phyloP scores from a whole-genome alignment of 768 basidiomycete genomes.

The Boletus tylopilopsis region DNA sequence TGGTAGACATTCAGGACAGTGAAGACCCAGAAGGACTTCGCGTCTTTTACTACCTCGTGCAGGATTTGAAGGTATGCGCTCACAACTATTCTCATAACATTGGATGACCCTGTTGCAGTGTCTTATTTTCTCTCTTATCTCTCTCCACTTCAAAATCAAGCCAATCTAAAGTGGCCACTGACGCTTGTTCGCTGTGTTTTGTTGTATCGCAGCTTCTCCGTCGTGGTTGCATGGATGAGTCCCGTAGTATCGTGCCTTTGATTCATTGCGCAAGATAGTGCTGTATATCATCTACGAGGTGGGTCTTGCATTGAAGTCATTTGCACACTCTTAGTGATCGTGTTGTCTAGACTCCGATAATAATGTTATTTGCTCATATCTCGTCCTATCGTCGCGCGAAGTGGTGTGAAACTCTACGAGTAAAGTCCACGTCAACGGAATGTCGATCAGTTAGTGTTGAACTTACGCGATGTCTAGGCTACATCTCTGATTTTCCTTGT shows the following conservation, averaged over 20 bases:
- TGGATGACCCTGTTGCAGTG: slow-evolving; percentile 52
- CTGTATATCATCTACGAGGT: slow-evolving; percentile 21
- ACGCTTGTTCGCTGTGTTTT: neutral
- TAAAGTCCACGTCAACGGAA: too few species aligned
- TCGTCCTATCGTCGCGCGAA: too few species aligned
- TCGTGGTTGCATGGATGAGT: slow-evolving; percentile 7
- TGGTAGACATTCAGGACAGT: slow-evolving; percentile 95
- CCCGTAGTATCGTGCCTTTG: slow-evolving; percentile 6
- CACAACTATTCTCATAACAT: neutral
- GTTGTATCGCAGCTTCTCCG: neutral
- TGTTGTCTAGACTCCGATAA: slow-evolving; percentile 11
- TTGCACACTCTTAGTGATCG: neutral
- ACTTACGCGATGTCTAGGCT: too few species aligned
- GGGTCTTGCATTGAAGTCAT: neutral
- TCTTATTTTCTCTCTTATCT: slow-evolving; percentile 96
- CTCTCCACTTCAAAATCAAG: slow-evolving; percentile 99
- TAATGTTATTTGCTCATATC: slow-evolving; percentile 5
- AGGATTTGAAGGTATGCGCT: slow-evolving; percentile 82
- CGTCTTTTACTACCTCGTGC: slow-evolving; percentile 98
- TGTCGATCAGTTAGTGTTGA: too few species aligned
- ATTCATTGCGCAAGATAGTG: slow-evolving; percentile 25
- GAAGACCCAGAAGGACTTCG: slow-evolving; percentile 97
- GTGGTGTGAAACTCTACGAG: too few species aligned
- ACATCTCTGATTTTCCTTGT: too few species aligned
- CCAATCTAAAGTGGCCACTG: slow-evolving; percentile 59